A percentile compares a stretch with the other conserved stretches of the same genome.
Conservation (phyloP, 208 protist genomes). For the Wallacemonas sp. region DNA sequence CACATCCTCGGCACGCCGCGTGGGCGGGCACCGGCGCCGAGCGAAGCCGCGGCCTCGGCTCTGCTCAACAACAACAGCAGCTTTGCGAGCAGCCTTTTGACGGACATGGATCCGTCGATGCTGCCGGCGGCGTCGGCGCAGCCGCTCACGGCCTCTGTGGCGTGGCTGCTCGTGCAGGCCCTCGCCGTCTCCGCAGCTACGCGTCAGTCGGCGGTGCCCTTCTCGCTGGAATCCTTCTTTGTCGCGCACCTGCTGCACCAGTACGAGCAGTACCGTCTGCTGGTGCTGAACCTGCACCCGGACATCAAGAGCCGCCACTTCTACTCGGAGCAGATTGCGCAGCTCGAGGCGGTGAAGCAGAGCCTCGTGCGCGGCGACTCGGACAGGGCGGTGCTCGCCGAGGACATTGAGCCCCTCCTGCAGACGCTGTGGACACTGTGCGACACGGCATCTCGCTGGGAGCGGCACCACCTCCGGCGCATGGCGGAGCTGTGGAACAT, state of each 20-base stretch:
- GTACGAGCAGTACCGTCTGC: slow-evolving; percentile 81
- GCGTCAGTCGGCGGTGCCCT: slow-evolving; percentile 35
- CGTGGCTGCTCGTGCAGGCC: slow-evolving; percentile 18
- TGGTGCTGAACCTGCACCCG: slow-evolving; percentile 69
- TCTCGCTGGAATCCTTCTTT: slow-evolving; percentile 57
- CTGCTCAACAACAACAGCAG: slow-evolving; percentile 16
- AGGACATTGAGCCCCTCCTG: slow-evolving; percentile 11
- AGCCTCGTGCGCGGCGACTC: slow-evolving; percentile 4
- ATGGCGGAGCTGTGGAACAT: slow-evolving; percentile 17
- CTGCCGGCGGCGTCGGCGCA: not conserved
- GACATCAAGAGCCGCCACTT: slow-evolving; percentile 58
- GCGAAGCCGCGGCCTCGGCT: slow-evolving; percentile 10
- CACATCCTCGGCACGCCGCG: not conserved
- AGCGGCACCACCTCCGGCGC: slow-evolving; percentile 5
- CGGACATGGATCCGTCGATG: not conserved
- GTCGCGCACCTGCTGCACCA: slow-evolving; percentile 62
- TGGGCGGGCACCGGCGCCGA: too few relatives aligned
- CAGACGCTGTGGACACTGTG: slow-evolving; percentile 7
- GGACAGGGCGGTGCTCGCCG: slow-evolving; percentile 1
- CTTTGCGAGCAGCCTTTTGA: slow-evolving; percentile 10
- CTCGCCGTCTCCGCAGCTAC: slow-evolving; percentile 35
- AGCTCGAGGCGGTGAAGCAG: slow-evolving; percentile 34
- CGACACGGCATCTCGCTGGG: not conserved
- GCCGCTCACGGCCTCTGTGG: slow-evolving; percentile 4
- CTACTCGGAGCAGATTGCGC: slow-evolving; percentile 63